phyloP scores from a whole-genome alignment of 306 rosid species.

The Vigna reflexopilosa region DNA sequence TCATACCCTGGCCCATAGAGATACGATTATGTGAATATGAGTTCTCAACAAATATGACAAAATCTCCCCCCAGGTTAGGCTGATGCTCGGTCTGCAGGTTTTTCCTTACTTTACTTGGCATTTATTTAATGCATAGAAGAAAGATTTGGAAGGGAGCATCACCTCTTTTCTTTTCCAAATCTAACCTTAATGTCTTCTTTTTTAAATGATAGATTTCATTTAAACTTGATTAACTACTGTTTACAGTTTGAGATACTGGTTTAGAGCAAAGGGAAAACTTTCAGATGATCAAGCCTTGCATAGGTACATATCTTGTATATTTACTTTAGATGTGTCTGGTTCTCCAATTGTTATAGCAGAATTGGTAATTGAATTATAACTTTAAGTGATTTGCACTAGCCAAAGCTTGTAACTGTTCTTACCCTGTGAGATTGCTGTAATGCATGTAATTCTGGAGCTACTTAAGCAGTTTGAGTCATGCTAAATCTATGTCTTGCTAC shows the following conservation, averaged over 20 bases:
- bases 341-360: conserved; percentile 34
- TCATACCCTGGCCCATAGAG: conserved; percentile 93
- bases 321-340: conserved; percentile 19
- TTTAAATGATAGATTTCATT: conserved; percentile 22
- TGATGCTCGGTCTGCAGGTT: conserved; percentile 37
- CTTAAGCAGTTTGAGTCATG: background rate
- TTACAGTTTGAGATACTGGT: conserved; percentile 89
- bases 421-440: too few relatives aligned
- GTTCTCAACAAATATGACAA: conserved; percentile 72
- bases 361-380: background rate
- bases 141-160: conserved; percentile 14
- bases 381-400: conserved; percentile 1
- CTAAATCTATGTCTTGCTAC: too few relatives aligned
- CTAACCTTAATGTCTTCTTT: background rate
- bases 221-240: conserved; percentile 41
- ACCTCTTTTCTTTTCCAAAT: conserved; percentile 3
- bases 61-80: conserved; percentile 84
- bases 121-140: conserved; percentile 15
- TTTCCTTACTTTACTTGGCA: background rate
- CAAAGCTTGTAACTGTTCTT: conserved; percentile 8
- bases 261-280: conserved; percentile 86
- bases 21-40: conserved; percentile 84
- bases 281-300: conserved; percentile 96
- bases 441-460: too few relatives aligned
- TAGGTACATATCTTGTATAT: conserved; percentile 62